Conservation (phyloP, 768 basidiomycete species). For the Leucogyrophana mollusca region DNA sequence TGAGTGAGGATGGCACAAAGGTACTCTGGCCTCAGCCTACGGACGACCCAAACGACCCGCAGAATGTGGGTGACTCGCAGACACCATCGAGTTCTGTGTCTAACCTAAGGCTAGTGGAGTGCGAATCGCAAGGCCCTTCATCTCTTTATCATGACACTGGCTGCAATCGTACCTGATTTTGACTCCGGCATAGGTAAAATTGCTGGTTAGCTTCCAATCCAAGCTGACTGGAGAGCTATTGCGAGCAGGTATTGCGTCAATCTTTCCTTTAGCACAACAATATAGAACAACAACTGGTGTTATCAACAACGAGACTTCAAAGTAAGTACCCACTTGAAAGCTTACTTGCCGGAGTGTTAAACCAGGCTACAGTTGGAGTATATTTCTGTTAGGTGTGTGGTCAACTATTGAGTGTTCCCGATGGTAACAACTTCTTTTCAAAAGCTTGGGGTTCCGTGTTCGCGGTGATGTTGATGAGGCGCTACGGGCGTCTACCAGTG, state of each 20-base stretch:
- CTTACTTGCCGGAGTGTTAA: background rate
- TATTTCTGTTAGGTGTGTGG: conserved; percentile 41
- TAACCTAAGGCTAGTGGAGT: conserved; percentile 38
- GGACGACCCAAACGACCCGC: conserved; percentile 50
- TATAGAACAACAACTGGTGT: conserved; percentile 44
- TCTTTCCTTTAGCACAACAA: conserved; percentile 46
- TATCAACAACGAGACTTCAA: conserved; percentile 53
- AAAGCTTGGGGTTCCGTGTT: conserved; percentile 31
- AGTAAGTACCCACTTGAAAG: conserved; percentile 14
- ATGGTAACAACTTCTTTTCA: background rate
- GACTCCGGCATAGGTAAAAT: conserved; percentile 47
- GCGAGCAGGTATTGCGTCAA: conserved; percentile 44
- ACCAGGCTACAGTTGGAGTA: conserved; percentile 37
- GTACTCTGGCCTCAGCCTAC: conserved; percentile 57
- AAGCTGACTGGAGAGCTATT: background rate
- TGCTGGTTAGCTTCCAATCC: background rate
- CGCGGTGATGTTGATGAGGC: conserved; percentile 28
- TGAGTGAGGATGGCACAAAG: conserved; percentile 41
- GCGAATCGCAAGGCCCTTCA: conserved; percentile 43
- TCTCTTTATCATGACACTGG: conserved; percentile 47
- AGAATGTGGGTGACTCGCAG: conserved; percentile 40
- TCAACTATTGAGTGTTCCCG: background rate
- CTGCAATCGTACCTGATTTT: conserved; percentile 55
- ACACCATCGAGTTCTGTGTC: background rate
- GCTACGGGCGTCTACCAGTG: conserved; percentile 27